Evolutionary conservation across 805 yeast species (phyloP), one percentile per base, ranked within the genome.

Genomic region (Cyberlindnera mississippiensis): DNA sequence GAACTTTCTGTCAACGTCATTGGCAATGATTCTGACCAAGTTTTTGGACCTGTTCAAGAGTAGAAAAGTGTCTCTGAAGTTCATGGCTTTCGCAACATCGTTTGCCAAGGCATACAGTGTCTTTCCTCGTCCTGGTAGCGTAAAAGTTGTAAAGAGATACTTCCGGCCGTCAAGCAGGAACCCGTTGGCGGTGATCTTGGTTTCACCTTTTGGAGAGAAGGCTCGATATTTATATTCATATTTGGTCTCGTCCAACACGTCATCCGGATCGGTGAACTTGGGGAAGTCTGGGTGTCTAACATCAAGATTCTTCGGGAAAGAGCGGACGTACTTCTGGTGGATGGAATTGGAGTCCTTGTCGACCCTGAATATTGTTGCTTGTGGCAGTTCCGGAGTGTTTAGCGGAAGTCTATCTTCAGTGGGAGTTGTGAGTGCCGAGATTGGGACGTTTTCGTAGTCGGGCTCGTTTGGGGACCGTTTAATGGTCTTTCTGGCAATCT

Each of bases 11-110:
- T 72, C 75, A 19, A 55, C 59, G 4, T 64, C 71, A 11, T 57
- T 51, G 3, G 71, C 66, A 10, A 51, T 47, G 18, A 64, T 49
- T 35, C 70, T 69, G 40, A 52, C 59, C 13, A 75, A 52, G 14
- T 65, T 62, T 43, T 61, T 61, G 49, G 64, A 60, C 42, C 62
- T 56, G 38, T 66, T 61, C 50, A 78, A 72, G 46, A 82, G 64
- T 3, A 78, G 60, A 52, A 76, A 78, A 30, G 78, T 72, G 50
- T 76, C 82, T 41, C 75, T 62, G 55, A 67, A 62, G 31, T 63
- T 57, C 37, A 76, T 56, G 18, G 63, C 56, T 45, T 75, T 63
- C 35, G 73, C 71, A 44, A 63, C 55, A 50, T 67, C 64, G 20
- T 63, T 58, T 41, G 72, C 66, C 59, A 73, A 42, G 44, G 66